Percentiles rank a stretch among this genome's conserved stretches.
phyloP scores from a whole-genome alignment of 2,329 filamentous ascomycete genomes.

The Penicillium sp. region DNA sequence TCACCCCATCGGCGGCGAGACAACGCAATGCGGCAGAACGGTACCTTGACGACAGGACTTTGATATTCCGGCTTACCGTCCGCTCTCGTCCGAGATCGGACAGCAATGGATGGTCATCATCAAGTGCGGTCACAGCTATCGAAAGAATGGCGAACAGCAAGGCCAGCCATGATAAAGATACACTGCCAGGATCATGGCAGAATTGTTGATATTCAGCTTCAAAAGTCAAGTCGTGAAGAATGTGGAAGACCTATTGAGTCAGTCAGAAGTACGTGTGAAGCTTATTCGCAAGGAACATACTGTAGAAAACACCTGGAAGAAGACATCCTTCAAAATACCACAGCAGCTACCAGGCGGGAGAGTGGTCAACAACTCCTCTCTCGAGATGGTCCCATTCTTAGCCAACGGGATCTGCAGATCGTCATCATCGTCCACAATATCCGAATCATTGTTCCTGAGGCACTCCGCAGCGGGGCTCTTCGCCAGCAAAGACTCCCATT shows the following conservation, averaged over 20 bases:
- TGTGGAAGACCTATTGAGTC: slow-evolving; percentile 37
- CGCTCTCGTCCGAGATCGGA: slow-evolving; percentile 40
- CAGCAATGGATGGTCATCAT: slow-evolving; percentile 38
- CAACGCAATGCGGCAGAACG: slow-evolving; percentile 40
- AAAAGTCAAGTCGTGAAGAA: slow-evolving; percentile 45
- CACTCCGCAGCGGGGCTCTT: slow-evolving; percentile 28
- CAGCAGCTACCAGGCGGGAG: slow-evolving; percentile 40
- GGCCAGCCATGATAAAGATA: slow-evolving; percentile 41
- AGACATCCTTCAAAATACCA: slow-evolving; percentile 38
- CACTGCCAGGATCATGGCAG: slow-evolving; percentile 35
- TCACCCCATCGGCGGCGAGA: slow-evolving; percentile 41
- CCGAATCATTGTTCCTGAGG: slow-evolving; percentile 27
- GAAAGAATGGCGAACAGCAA: slow-evolving; percentile 42
- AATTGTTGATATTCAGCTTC: slow-evolving; percentile 42
- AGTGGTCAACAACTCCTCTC: slow-evolving; percentile 32
- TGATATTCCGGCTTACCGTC: slow-evolving; percentile 39
- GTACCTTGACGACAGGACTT: slow-evolving; percentile 39
- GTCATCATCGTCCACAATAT: slow-evolving; percentile 33
- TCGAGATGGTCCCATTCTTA: slow-evolving; percentile 25
- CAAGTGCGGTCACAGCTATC: slow-evolving; percentile 40
- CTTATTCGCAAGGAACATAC: slow-evolving; percentile 26
- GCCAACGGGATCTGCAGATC: slow-evolving; percentile 37
- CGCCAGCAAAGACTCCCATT: slow-evolving; percentile 33
- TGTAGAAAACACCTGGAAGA: slow-evolving; percentile 42
- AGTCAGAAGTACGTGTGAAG: slow-evolving; percentile 5